A percentile compares a stretch with the other conserved stretches of the same genome.
Conservation (phyloP, 129 eudicot genomes). For the Flaveria trinervia region DNA sequence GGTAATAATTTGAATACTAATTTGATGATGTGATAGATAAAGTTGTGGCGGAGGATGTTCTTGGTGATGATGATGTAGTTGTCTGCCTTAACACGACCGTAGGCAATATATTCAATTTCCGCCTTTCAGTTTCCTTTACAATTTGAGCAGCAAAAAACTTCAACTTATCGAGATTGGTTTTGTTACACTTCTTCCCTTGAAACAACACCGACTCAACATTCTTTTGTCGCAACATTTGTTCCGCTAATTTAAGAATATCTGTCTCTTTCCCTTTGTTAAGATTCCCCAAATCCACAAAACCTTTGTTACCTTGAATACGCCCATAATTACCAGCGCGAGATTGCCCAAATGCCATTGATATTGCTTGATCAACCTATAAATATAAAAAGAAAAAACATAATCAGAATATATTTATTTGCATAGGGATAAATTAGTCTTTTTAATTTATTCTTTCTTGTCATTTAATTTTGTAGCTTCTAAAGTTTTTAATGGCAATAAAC, state of each 20-base stretch:
- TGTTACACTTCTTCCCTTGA: constrained; percentile 55
- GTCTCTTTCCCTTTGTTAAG: constrained; percentile 14
- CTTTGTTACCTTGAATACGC: constrained; percentile 59
- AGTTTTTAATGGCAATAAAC: constrained; percentile 31
- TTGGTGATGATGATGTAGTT: constrained; percentile 45
- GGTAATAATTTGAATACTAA: constrained; percentile 26
- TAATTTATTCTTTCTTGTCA: background rate
- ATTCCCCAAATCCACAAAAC: constrained; percentile 13
- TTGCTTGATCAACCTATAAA: constrained; percentile 78
- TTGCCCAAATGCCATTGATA: constrained; percentile 76
- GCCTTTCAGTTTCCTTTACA: constrained; percentile 61
- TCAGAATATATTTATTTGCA: background rate
- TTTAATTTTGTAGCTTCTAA: constrained; percentile 29
- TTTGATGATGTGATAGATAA: constrained; percentile 58
- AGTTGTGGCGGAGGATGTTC: constrained; percentile 71
- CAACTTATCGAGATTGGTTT: constrained; percentile 55
- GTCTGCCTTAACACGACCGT: constrained; percentile 50
- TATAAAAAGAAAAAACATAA: background rate
- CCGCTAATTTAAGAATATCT: constrained; percentile 23
- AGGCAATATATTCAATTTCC: constrained; percentile 52
- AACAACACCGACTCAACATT: constrained; percentile 60
- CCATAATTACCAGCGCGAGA: constrained; percentile 45
- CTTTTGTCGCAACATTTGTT: constrained; percentile 56
- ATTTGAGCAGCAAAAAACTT: constrained; percentile 47
- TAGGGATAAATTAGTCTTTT: constrained; percentile 13